Evolutionary conservation across 1,284 basidiomycete genomes (phyloP).

Genomic region (Ceratobasidium sp.): DNA sequence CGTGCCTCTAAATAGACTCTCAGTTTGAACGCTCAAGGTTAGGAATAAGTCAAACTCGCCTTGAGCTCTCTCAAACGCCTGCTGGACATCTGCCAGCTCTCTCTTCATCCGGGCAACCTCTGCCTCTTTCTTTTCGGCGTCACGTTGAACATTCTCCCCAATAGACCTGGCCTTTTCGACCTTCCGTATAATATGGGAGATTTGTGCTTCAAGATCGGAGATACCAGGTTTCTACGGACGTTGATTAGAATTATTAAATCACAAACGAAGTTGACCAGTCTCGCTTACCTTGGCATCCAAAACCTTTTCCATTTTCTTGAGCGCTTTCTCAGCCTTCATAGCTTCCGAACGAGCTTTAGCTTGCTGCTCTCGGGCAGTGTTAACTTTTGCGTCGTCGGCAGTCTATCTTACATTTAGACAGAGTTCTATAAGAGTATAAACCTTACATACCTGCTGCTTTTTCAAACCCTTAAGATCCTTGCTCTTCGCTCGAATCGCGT

Average conservation of each 20-base stretch:
- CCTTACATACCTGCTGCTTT: conserved; percentile 64
- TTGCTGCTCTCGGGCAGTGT: conserved; percentile 80
- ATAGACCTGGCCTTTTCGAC: conserved; percentile 73
- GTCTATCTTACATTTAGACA: conserved; percentile 50
- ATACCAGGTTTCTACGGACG: conserved; percentile 77
- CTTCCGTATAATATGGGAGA: conserved; percentile 85
- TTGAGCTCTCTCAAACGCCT: conserved; percentile 79
- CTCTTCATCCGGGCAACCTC: conserved; percentile 68
- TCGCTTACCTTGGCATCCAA: conserved; percentile 79
- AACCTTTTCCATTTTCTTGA: conserved; percentile 84
- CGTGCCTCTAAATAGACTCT: conserved; percentile 68
- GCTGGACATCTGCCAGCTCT: conserved; percentile 75
- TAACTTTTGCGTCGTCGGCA: conserved; percentile 74
- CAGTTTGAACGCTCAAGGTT: conserved; percentile 32
- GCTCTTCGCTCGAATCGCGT: conserved; percentile 77
- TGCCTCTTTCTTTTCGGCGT: conserved; percentile 71
- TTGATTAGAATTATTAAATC: neutral
- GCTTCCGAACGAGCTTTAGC: conserved; percentile 79
- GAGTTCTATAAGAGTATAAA: neutral
- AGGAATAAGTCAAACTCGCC: conserved; percentile 59
- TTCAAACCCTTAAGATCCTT: conserved; percentile 73
- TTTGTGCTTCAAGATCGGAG: conserved; percentile 84
- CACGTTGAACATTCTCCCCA: conserved; percentile 72
- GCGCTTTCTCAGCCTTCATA: conserved; percentile 76
- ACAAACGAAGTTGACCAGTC: neutral